Percentiles rank a stretch among this genome's conserved stretches.
Evolutionary conservation across 2,329 filamentous ascomycete species (phyloP).

Genomic region (Fusarium vanettenii): DNA sequence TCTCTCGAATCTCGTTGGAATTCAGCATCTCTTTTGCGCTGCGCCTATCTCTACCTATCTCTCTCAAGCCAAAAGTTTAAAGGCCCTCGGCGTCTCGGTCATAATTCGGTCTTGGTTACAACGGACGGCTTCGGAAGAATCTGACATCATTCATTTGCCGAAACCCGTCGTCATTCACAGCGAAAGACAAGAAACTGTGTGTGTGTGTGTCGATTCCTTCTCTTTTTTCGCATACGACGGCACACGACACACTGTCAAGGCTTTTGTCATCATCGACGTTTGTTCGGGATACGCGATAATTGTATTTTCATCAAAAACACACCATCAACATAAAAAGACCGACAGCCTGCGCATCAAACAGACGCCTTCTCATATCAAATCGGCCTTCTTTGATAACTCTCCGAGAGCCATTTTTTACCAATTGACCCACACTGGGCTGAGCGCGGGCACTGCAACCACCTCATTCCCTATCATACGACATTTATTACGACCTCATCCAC

Average conservation of each 20-base stretch:
- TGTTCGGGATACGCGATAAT: neutral
- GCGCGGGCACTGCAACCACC: conserved; percentile 20
- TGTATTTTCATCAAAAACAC: neutral
- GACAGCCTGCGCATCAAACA: neutral
- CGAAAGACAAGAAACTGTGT: neutral
- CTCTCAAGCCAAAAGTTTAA: neutral
- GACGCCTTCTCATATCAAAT: neutral
- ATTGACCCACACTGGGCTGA: conserved; percentile 34
- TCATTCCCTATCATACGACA: conserved; percentile 36
- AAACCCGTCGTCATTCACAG: conserved; percentile 25
- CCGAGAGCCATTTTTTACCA: conserved; percentile 4
- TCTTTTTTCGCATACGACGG: neutral
- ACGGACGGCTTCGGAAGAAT: conserved; percentile 37
- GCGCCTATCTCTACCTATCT: neutral
- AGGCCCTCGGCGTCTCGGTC: conserved; percentile 36
- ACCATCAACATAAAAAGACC: neutral
- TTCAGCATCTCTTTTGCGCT: neutral
- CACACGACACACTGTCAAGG: conserved; percentile 1
- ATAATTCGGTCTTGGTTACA: conserved; percentile 46
- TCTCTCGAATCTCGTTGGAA: neutral
- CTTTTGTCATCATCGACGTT: conserved; percentile 10
- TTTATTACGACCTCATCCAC: conserved; percentile 8
- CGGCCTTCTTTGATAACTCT: neutral
- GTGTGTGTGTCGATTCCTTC: neutral
- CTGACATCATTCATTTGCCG: conserved; percentile 40